These are phyloP conservation scores for Lepiota subincarnata DNA, from an alignment of 768 basidiomycete species.

Conservation along the genomic window DNA sequence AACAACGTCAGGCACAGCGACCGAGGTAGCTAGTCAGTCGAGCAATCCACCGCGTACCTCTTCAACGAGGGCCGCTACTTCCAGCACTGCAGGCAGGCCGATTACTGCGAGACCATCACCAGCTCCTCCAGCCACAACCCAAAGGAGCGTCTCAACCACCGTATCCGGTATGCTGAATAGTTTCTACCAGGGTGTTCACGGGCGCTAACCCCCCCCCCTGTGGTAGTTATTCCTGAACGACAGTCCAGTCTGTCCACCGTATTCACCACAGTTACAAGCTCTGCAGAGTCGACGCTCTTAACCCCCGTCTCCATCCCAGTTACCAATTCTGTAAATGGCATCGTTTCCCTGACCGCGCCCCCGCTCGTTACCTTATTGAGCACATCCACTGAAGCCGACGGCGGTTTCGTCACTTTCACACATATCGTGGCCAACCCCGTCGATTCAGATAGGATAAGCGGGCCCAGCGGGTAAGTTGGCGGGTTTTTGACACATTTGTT, in stretches of 20 bases:
- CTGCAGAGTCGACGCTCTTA: conserved; percentile 40
- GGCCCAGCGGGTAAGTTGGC: not conserved
- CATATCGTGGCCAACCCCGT: conserved; percentile 49
- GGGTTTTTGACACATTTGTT: not conserved
- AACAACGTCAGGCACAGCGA: not conserved
- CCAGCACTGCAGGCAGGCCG: not conserved
- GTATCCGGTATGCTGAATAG: not conserved
- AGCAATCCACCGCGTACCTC: not conserved
- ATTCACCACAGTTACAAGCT: conserved; percentile 31
- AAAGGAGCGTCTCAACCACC: not conserved
- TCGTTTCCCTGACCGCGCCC: conserved; percentile 37
- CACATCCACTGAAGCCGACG: conserved; percentile 42
- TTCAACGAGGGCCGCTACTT: not conserved
- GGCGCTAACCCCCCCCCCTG: not conserved
- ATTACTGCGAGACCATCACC: not conserved
- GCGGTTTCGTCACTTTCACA: conserved; percentile 43
- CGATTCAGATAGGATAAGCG: conserved; percentile 15
- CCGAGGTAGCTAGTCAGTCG: not conserved
- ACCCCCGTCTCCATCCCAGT: conserved; percentile 38
- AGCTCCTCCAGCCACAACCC: not conserved
- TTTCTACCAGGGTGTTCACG: not conserved
- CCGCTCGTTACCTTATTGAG: conserved; percentile 42
- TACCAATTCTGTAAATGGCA: conserved; percentile 32
- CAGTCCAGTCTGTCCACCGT: conserved; percentile 1
- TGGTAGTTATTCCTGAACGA: conserved; percentile 8